Base-by-base conservation (phyloP, 2,329 filamentous ascomycete species). In the Fusarium sp. region DNA sequence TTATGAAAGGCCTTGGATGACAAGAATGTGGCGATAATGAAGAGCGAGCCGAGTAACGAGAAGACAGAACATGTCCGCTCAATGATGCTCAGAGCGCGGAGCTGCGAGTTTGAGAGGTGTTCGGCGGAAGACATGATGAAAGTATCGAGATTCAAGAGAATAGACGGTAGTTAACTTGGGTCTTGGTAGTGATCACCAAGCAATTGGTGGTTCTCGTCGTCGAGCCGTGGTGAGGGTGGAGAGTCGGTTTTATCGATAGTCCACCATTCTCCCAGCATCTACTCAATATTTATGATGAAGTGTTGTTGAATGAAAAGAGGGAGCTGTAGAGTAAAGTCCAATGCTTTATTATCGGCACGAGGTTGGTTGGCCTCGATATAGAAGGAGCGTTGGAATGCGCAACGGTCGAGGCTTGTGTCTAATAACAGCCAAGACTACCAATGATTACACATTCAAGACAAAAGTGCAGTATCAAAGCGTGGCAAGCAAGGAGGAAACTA, bases 1-100 rank as follows among this genome's bases (percentile, higher is more conserved):
- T 94, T 95, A 76, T 93, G 92, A 79, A 96, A 96, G 9, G 87
- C 86, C 20, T 85, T 86, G 36, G 91, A 93, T n/a, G 81, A 80
- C 35, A 88, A 82, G 77, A 95, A 96, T 6, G 92, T 94, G 61
- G 84, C 75, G 59, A 95, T 89, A 76, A 94, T 92, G 79, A 95
- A 89, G 36, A 91, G 74, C 46, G 91, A 93, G 62, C 92, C 93
- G 4, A 92, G 56, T 1, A 96, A 80, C 2, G 93, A 95, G 46
- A 95, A 81, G 12, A 90, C 86, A 1, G 93, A 95, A 77, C 90
- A 90, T 20, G 87, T 83, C 53, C 93, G 87, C 80, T 94, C 92
- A 52, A 92, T 87, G 62, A 87, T 80, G 69, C 84, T 88, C 71
- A 95, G 86, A 47, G 86, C 86, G 38, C 82, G 75, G 56, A 91